Evolutionary conservation across 139 green algal species (phyloP).

Genomic region (Eudorina sp.): DNA sequence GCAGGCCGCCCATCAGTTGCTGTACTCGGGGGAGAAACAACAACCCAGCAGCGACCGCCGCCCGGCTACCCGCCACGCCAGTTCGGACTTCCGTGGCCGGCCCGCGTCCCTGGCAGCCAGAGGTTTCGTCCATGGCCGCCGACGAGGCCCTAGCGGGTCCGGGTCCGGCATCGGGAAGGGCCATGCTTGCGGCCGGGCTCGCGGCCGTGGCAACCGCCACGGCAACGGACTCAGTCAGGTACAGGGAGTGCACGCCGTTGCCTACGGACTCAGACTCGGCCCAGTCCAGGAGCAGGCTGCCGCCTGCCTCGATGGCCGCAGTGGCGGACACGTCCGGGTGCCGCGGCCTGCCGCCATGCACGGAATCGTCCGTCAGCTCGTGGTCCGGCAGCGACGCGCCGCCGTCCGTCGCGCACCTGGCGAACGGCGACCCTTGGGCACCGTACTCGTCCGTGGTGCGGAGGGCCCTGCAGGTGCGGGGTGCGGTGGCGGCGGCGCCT

Average conservation of each 20-base stretch:
- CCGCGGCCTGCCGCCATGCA: neutral
- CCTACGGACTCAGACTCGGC: neutral
- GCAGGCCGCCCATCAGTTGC: too few relatives aligned
- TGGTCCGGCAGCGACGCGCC: neutral
- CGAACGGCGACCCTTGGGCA: neutral
- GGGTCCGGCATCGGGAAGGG: too few relatives aligned
- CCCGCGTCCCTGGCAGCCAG: too few relatives aligned
- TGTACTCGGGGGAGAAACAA: too few relatives aligned
- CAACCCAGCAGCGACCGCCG: too few relatives aligned
- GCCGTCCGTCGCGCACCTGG: neutral
- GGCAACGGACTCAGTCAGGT: neutral
- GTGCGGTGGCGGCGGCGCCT: too few relatives aligned
- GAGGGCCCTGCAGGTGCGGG: too few relatives aligned
- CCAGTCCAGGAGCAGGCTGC: neutral
- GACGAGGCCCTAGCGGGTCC: too few relatives aligned
- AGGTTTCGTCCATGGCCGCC: too few relatives aligned
- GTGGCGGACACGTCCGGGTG: neutral
- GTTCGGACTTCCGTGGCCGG: too few relatives aligned
- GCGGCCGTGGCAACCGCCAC: neutral
- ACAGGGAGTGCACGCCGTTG: neutral
- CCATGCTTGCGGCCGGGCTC: too few relatives aligned
- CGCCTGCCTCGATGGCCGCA: neutral
- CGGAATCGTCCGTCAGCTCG: slow-evolving; percentile 11
- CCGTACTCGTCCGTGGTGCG: neutral
- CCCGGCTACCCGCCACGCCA: too few relatives aligned